Evolutionary conservation across 2,329 filamentous ascomycete genomes (phyloP), one percentile per base, ranked within the genome.

Genomic region (Alternaria brassicicola): DNA sequence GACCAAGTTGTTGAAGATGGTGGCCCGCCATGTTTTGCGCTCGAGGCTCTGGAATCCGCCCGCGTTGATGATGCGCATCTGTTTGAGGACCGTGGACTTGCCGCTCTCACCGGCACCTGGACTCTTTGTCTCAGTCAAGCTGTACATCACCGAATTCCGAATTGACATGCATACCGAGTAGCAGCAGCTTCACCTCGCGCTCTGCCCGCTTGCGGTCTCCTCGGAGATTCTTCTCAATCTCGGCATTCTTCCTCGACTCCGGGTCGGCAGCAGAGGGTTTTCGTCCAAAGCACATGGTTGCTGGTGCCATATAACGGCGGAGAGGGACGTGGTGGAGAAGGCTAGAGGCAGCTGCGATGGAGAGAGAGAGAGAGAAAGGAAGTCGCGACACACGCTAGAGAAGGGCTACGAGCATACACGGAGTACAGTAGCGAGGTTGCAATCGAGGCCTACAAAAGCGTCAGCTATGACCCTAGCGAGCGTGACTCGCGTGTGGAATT

Each of bases 41-140:
- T 98, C 95, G 64, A 87, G 88, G 71, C 91, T 90, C 73, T 88
- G 92, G 81, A 98, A 98, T 49, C 95, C 94, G 78, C 93, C 89
- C 13, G 92, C 88, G 78, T 98, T 95, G 70, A 99, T 97, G 78
- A 99, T 88, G 78, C 94, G 94, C 95, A 99, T 98, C 83, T 98
- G 94, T 82, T 98, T 98, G 66, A 98, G 86, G 59, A 98, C 93
- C 1, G 94, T 98, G 8, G 94, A 97, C 80, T 98, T 98, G 66
- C 94, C 92, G 58, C 90, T 95, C 80, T 98, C 94, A 75, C 94
- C 94, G 71, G 94, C 94, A 78, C 94, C 93, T 97, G 68, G 64
- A 64, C 36, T 36, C n/a, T 35, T 35, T 53, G 54, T 49, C 35
- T 62, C 52, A 63, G 73, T 79, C 73, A 55, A n/a, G 33, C 30